These are phyloP conservation scores for Verbascum thapsus DNA, from an alignment of 257 asterid species.

Conservation along the genomic window DNA sequence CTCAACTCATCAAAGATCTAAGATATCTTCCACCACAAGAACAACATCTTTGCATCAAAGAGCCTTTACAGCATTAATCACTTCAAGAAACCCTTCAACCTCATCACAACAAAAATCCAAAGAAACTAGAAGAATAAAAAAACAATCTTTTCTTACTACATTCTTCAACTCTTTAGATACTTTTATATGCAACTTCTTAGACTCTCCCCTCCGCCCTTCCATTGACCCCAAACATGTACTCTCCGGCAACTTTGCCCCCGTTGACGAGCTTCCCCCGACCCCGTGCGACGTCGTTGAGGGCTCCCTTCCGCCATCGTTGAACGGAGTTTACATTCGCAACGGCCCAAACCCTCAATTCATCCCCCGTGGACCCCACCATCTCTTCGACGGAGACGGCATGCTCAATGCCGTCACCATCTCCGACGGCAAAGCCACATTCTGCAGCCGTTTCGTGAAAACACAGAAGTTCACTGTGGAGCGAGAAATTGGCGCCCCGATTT, in stretches of 20 bases:
- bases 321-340: slow-evolving; percentile 65
- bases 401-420: slow-evolving; percentile 53
- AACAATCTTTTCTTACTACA: not conserved
- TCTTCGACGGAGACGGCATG: slow-evolving; percentile 74
- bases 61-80: not conserved
- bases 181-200: slow-evolving; percentile 38
- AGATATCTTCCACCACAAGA: no score
- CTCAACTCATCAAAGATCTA: slow-evolving; percentile 1
- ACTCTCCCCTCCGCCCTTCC: slow-evolving; percentile 47
- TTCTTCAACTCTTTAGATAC: slow-evolving; percentile 41
- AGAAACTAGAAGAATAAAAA: not conserved
- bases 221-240: slow-evolving; percentile 48
- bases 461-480: slow-evolving; percentile 46
- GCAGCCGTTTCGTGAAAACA: slow-evolving; percentile 57
- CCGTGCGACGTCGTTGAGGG: slow-evolving; percentile 55
- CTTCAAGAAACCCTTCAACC: not conserved
- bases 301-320: slow-evolving; percentile 49
- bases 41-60: not conserved
- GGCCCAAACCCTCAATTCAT: slow-evolving; percentile 74
- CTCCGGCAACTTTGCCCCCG: slow-evolving; percentile 54
- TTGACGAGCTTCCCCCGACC: slow-evolving; percentile 59
- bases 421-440: slow-evolving; percentile 43
- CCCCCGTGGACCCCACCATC: slow-evolving; percentile 66
- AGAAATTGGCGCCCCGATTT: slow-evolving; percentile 34
- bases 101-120: no score